A percentile compares a stretch with the other conserved stretches of the same genome.
These are phyloP conservation scores for Kandelia obovata DNA, from an alignment of 345 rosid genomes.

Conservation along the genomic window DNA sequence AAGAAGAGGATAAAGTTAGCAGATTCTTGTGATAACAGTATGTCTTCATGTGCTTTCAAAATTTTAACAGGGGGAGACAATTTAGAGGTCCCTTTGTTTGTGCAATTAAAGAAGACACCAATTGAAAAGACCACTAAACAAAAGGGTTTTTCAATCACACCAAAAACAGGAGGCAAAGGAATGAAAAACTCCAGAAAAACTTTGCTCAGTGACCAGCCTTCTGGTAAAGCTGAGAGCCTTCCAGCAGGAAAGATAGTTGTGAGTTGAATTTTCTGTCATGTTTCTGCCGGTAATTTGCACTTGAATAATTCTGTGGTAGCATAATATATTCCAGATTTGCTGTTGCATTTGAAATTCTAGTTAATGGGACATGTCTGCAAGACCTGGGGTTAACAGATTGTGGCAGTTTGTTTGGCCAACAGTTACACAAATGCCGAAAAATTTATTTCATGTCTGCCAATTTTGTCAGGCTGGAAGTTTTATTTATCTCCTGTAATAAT, in stretches of 20 bases:
- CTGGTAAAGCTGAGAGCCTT: constrained; percentile 25
- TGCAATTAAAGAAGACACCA: constrained; percentile 12
- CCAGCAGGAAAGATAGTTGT: constrained; percentile 33
- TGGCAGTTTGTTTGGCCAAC: neutral
- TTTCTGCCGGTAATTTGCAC: neutral
- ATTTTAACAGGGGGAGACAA: constrained; percentile 16
- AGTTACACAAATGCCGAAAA: too few relatives aligned
- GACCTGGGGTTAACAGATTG: neutral
- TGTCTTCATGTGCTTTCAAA: constrained; percentile 9
- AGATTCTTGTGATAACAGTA: constrained; percentile 16
- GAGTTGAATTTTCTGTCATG: constrained; percentile 35
- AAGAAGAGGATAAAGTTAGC: constrained; percentile 35
- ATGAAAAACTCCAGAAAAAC: constrained; percentile 20
- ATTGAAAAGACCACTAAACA: constrained; percentile 22
- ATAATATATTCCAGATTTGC: too few relatives aligned
- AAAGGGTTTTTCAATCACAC: constrained; percentile 13
- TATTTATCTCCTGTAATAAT: neutral
- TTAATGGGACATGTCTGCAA: neutral
- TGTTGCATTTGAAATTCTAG: too few relatives aligned
- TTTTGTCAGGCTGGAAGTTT: too few relatives aligned
- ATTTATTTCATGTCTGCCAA: neutral
- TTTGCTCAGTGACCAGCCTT: constrained; percentile 11
- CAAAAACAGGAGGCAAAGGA: constrained; percentile 22
- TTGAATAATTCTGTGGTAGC: neutral
- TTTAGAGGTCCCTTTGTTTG: constrained; percentile 12